phyloP scores from a whole-genome alignment of 2,329 filamentous ascomycete genomes.

The Aspergillus flavus region DNA sequence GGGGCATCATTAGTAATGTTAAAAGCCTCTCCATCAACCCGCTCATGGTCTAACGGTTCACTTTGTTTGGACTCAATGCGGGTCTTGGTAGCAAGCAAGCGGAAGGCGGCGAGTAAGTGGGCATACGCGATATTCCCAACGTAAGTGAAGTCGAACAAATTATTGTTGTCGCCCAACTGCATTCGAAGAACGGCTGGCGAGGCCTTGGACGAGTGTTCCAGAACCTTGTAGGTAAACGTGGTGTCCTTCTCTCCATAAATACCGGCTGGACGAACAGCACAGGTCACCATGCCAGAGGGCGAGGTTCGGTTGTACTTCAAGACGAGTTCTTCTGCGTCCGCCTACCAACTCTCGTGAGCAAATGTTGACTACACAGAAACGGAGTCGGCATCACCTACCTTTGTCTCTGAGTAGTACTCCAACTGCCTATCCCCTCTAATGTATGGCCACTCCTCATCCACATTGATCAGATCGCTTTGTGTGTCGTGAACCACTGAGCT shows the following conservation, averaged over 20 bases:
- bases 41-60: conserved; percentile 69
- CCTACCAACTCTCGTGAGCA: conserved; percentile 49
- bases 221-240: conserved; percentile 71
- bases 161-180: conserved; percentile 76
- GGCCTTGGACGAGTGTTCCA: conserved; percentile 67
- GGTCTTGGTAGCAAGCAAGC: conserved; percentile 64
- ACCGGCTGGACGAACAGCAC: conserved; percentile 78
- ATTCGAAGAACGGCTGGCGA: conserved; percentile 67
- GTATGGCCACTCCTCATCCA: conserved; percentile 79
- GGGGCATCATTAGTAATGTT: conserved; percentile 89
- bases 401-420: conserved; percentile 89
- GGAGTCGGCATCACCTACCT: conserved; percentile 55
- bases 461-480: conserved; percentile 74
- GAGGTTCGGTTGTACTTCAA: conserved; percentile 70
- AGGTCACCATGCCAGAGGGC: conserved; percentile 68
- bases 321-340: conserved; percentile 79
- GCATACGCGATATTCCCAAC: conserved; percentile 72
- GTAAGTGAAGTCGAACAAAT: conserved; percentile 72
- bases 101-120: conserved; percentile 77
- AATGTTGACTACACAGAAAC: neutral
- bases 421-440: conserved; percentile 70
- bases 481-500: conserved; percentile 87
- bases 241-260: conserved; percentile 91
- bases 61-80: conserved; percentile 51
- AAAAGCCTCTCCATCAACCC: conserved; percentile 82